Percentiles rank a stretch among this genome's conserved stretches.
Conservation (phyloP, 352 stramenopile genomes). For the Globisporangium orthogonon region DNA sequence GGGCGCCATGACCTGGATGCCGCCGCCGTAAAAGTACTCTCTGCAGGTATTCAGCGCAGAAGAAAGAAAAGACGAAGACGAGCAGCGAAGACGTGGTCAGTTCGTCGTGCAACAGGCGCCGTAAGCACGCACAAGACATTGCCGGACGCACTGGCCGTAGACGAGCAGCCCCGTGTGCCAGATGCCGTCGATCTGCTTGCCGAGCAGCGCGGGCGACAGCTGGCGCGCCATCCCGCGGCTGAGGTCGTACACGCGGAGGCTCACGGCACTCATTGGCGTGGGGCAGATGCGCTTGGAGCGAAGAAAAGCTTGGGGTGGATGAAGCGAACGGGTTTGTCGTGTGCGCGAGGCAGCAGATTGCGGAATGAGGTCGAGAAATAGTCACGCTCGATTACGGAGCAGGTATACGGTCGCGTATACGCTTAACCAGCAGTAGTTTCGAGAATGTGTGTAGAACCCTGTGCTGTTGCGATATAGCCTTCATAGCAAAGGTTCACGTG, state of each 20-base stretch:
- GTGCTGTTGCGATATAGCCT: too few relatives aligned
- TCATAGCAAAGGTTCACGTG: too few relatives aligned
- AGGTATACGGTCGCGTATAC: too few relatives aligned
- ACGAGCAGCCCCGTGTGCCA: slow-evolving; percentile 86
- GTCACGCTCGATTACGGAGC: too few relatives aligned
- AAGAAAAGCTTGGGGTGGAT: background rate
- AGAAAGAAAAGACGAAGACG: too few relatives aligned
- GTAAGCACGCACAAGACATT: too few relatives aligned
- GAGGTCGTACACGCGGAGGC: slow-evolving; percentile 95
- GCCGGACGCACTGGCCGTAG: slow-evolving; percentile 28
- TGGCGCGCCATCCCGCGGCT: slow-evolving; percentile 89
- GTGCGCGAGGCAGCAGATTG: too few relatives aligned
- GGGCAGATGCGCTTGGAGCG: background rate
- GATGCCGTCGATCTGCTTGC: slow-evolving; percentile 92
- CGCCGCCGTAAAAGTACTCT: slow-evolving; percentile 95
- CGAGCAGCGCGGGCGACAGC: slow-evolving; percentile 86
- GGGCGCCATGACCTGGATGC: slow-evolving; percentile 82
- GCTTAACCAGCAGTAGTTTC: too few relatives aligned
- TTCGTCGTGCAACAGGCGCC: background rate
- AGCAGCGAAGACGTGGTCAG: background rate
- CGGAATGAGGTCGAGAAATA: too few relatives aligned
- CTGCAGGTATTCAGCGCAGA: background rate
- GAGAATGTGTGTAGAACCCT: too few relatives aligned
- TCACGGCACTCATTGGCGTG: slow-evolving; percentile 27
- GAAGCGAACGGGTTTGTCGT: too few relatives aligned